These are phyloP conservation scores for Coccomyxa sp. DNA, from an alignment of 139 green algal species.

Conservation along the genomic window DNA sequence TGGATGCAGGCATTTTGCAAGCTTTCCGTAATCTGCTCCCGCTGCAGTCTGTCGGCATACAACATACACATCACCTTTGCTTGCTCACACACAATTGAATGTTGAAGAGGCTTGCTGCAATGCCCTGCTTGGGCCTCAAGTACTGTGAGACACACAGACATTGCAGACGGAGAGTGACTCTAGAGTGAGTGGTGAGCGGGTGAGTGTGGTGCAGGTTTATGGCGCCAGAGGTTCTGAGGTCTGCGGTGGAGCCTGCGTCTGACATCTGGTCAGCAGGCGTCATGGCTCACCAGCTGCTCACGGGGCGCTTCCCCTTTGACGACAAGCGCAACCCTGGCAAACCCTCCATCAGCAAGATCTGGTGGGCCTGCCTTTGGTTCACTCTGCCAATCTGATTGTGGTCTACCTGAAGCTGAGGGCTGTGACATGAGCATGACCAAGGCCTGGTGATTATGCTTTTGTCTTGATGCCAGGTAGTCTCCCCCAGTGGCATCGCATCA, in stretches of 20 bases:
- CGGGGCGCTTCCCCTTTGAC: conserved; percentile 79
- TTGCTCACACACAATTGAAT: too few relatives aligned
- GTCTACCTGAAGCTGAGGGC: background rate
- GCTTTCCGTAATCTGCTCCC: too few relatives aligned
- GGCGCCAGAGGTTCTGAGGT: conserved; percentile 75
- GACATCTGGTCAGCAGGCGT: conserved; percentile 88
- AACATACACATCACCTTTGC: too few relatives aligned
- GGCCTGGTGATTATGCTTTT: too few relatives aligned
- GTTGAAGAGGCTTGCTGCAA: too few relatives aligned
- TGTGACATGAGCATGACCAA: background rate
- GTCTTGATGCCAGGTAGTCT: too few relatives aligned
- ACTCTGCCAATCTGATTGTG: background rate
- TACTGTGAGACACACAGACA: too few relatives aligned
- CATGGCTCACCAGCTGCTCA: conserved; percentile 88
- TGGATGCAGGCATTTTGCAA: too few relatives aligned
- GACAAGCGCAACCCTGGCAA: conserved; percentile 59
- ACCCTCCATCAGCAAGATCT: conserved; percentile 70
- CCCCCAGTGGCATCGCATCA: background rate
- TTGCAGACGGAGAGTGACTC: too few relatives aligned
- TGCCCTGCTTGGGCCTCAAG: too few relatives aligned
- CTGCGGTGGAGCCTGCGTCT: conserved; percentile 58
- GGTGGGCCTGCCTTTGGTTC: background rate
- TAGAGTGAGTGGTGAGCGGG: too few relatives aligned
- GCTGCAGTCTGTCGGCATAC: too few relatives aligned
- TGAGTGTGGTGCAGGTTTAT: conserved; percentile 36